Base-by-base conservation (phyloP, 169 alveolate genomes). In the Plasmodium reichenowi region DNA sequence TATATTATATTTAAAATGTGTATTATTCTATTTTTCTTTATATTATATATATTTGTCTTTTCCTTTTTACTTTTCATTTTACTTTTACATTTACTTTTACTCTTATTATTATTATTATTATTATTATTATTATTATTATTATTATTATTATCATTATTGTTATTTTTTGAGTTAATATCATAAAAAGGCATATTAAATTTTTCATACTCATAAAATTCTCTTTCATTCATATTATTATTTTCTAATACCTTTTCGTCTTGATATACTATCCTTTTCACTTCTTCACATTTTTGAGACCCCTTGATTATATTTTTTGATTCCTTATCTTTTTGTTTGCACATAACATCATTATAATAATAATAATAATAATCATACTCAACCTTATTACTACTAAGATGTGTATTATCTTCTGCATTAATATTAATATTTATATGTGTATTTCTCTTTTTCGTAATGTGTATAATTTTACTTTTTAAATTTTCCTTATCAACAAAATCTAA, bases 1-100 rank as follows among this genome's bases (percentile, higher is more conserved):
- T 86, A 86, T 22, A 86, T 62, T 24, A n/a, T 60, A 64, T 60
- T 60, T 67, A 86, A 67, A 17, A 86, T 26, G 29, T 59, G 72
- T 48, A 5, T 38, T 86, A 74, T 72, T 47, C 66, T 83, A 9
- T 4, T 24, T 59, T 73, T 73, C 9, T 43, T 54, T 5, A 38
- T 38, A 38, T 24, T 52, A 22, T 26, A 50, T 66, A 29, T 52
- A 15, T 22, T 29, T 24, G 32, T 58, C 0, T 58, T 38, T 7
- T 12, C 17, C 58, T 60, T 24, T 17, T 15, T 59, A 59, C 12
- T 32, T 52, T 2, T 60, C 71, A 38, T 74, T 9, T 50, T 22
- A 20, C 26, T 1, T 17, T 4, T 62, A 22, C 8, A 6, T 3
- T 22, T 17, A 24, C 13, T 3, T 24, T 62, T 24, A 20, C 13